These are phyloP conservation scores for Favolaschia claudopus DNA, from an alignment of 768 basidiomycete genomes.

Conservation along the genomic window DNA sequence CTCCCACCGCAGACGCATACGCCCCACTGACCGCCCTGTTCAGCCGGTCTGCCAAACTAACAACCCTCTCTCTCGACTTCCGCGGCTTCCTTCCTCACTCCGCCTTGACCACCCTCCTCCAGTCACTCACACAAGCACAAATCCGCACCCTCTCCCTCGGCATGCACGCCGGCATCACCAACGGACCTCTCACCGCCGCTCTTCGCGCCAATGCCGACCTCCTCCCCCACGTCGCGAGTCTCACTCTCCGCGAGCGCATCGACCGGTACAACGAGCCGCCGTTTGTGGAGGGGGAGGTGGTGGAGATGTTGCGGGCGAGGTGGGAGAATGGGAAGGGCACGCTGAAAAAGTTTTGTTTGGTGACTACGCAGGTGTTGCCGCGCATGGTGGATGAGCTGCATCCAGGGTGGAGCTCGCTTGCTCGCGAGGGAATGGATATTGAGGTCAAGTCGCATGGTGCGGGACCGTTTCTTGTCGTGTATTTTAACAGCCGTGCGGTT, in stretches of 20 bases:
- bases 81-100: neutral
- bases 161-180: slow-evolving; percentile 17
- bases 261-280: slow-evolving; percentile 23
- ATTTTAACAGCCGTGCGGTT: slow-evolving; percentile 15
- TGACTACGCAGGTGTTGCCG: slow-evolving; percentile 9
- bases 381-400: neutral
- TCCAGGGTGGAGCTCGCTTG: slow-evolving; percentile 2
- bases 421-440: slow-evolving; percentile 18
- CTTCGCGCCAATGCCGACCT: neutral
- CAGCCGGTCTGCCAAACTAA: neutral
- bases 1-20: neutral
- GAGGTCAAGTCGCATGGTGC: slow-evolving; percentile 13
- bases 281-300: neutral
- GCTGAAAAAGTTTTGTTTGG: slow-evolving; percentile 11
- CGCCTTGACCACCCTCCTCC: slow-evolving; percentile 8
- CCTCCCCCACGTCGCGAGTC: slow-evolving; percentile 5
- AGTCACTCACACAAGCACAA: neutral
- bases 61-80: neutral
- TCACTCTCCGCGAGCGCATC: slow-evolving; percentile 19
- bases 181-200: slow-evolving; percentile 6
- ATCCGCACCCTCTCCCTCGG: slow-evolving; percentile 2
- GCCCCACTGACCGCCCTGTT: slow-evolving; percentile 11
- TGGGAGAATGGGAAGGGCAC: neutral
- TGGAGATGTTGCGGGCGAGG: slow-evolving; percentile 15
- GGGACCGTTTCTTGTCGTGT: slow-evolving; percentile 18